Evolutionary conservation across 2,329 filamentous ascomycete species (phyloP).

Genomic region (Trichoderma atroviride): DNA sequence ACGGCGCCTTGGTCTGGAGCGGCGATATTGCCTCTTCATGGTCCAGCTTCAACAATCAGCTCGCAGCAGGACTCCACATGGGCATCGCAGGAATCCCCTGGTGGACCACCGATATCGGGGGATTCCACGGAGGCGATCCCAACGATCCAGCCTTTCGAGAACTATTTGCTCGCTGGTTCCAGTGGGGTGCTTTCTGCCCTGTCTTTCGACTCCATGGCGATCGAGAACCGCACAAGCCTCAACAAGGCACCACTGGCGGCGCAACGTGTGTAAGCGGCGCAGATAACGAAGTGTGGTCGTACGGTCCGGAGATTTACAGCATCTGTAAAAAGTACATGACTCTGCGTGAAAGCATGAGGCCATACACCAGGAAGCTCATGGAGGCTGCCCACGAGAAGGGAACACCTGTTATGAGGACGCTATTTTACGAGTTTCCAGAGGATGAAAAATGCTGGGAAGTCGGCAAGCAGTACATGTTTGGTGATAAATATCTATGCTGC

Average conservation of each 20-base stretch:
- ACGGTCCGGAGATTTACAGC: constrained; percentile 60
- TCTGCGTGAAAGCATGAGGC: constrained; percentile 59
- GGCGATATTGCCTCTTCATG: constrained; percentile 69
- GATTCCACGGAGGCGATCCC: constrained; percentile 67
- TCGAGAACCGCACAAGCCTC: constrained; percentile 56
- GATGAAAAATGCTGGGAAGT: constrained; percentile 59
- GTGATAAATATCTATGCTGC: constrained; percentile 58
- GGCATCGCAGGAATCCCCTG: constrained; percentile 65
- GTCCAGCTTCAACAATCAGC: constrained; percentile 43
- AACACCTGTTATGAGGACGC: constrained; percentile 61
- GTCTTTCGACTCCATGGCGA: constrained; percentile 70
- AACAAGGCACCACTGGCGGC: constrained; percentile 40
- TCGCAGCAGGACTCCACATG: constrained; percentile 55
- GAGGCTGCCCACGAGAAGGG: constrained; percentile 61
- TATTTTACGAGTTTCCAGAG: constrained; percentile 65
- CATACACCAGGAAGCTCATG: constrained; percentile 63
- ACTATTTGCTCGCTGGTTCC: constrained; percentile 68
- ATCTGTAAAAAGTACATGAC: constrained; percentile 63
- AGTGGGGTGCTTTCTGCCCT: constrained; percentile 68
- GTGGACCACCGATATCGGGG: constrained; percentile 73
- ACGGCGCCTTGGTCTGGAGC: constrained; percentile 67
- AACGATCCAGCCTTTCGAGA: constrained; percentile 60
- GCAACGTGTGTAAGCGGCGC: constrained; percentile 54
- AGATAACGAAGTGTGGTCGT: constrained; percentile 67
- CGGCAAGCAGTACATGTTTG: constrained; percentile 67